Percentiles rank a stretch among this genome's conserved stretches.
Evolutionary conservation across 257 asterid species (phyloP).

Genomic region (Euphrasia confusa): DNA sequence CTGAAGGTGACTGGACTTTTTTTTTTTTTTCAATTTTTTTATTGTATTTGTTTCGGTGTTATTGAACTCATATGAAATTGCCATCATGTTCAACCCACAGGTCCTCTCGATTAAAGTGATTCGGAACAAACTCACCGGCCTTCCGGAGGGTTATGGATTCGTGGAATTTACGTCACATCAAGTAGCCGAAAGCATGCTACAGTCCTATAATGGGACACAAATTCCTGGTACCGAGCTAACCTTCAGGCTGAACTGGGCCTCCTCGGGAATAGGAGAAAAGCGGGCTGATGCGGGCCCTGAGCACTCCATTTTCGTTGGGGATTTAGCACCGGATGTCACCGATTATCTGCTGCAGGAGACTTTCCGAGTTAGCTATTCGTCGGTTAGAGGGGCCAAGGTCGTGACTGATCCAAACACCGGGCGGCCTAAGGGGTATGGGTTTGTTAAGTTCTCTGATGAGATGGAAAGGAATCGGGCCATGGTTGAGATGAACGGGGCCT

Average conservation of each 20-base stretch:
- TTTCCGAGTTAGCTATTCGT: slow-evolving; percentile 71
- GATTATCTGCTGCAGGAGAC: slow-evolving; percentile 95
- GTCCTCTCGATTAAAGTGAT: slow-evolving; percentile 87
- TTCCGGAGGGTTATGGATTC: slow-evolving; percentile 95
- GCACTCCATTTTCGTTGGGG: slow-evolving; percentile 97
- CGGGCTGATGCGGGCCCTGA: slow-evolving; percentile 83
- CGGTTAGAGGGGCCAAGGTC: slow-evolving; percentile 97
- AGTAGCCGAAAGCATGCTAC: slow-evolving; percentile 80
- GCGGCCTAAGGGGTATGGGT: slow-evolving; percentile 96
- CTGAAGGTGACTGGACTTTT: no score
- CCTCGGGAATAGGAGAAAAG: slow-evolving; percentile 86
- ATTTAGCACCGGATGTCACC: slow-evolving; percentile 96
- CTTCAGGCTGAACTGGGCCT: slow-evolving; percentile 97
- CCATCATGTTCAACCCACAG: slow-evolving; percentile 34
- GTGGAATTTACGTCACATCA: slow-evolving; percentile 82
- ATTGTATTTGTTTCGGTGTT: slow-evolving; percentile 7
- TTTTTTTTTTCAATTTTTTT: no score
- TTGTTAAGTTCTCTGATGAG: slow-evolving; percentile 96
- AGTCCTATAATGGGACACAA: slow-evolving; percentile 83
- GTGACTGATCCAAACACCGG: slow-evolving; percentile 98
- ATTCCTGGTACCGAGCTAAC: slow-evolving; percentile 93
- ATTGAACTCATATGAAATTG: slow-evolving; percentile 4
- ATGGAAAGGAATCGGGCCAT: slow-evolving; percentile 87
- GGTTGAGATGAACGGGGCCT: slow-evolving; percentile 94
- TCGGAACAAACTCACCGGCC: slow-evolving; percentile 85